Conservation (phyloP, 345 rosid species). For the Moringa oleifera region DNA sequence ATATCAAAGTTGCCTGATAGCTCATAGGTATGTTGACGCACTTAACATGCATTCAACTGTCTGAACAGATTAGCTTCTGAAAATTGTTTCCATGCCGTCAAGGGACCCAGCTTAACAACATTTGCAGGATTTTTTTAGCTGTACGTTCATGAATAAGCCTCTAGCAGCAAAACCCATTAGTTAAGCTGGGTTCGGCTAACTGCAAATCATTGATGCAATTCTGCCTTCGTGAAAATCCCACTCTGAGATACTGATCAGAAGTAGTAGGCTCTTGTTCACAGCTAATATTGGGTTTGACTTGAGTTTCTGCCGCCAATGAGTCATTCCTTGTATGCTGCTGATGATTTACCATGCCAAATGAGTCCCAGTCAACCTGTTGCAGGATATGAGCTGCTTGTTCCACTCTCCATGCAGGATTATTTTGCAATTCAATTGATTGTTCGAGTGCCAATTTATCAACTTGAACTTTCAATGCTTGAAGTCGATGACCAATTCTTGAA, state of each 20-base stretch:
- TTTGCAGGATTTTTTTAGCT: constrained; percentile 8
- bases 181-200: constrained; percentile 47
- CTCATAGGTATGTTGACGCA: neutral
- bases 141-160: constrained; percentile 39
- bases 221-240: constrained; percentile 34
- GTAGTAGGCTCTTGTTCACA: neutral
- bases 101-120: constrained; percentile 22
- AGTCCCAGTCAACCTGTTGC: constrained; percentile 52
- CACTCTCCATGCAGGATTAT: constrained; percentile 16
- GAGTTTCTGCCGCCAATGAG: constrained; percentile 27
- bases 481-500: constrained; percentile 61
- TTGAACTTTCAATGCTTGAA: constrained; percentile 48
- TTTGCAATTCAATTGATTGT: constrained; percentile 27
- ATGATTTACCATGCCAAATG: constrained; percentile 40
- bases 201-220: constrained; percentile 38
- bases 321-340: constrained; percentile 17
- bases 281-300: neutral
- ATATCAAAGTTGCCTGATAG: too few species aligned
- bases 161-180: constrained; percentile 80
- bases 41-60: constrained; percentile 25
- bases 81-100: constrained; percentile 57
- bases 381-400: constrained; percentile 39
- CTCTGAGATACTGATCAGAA: constrained; percentile 14
- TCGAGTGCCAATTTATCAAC: constrained; percentile 62
- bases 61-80: constrained; percentile 28